phyloP scores from a whole-genome alignment of 1,284 basidiomycete species.

The Volvariella volvacea region DNA sequence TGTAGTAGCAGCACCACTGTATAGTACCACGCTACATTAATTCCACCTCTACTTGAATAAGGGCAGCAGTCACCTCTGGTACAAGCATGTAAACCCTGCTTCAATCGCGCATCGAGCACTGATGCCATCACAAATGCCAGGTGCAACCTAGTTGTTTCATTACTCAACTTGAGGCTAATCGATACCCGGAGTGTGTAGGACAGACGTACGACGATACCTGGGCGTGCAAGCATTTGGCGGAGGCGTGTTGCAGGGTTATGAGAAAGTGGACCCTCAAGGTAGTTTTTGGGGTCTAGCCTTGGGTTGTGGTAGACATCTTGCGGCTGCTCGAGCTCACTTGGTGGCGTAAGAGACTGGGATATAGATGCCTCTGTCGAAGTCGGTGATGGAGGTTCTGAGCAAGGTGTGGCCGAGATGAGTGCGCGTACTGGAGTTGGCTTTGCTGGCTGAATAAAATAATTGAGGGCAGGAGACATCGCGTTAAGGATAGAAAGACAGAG shows the following conservation, averaged over 20 bases:
- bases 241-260: conserved; percentile 63
- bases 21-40: conserved; percentile 3
- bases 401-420: conserved; percentile 2
- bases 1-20: conserved; percentile 68
- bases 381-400: neutral
- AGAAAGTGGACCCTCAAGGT: conserved; percentile 60
- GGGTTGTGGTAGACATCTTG: conserved; percentile 42
- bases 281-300: conserved; percentile 63
- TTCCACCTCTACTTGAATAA: neutral
- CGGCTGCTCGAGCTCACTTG: conserved; percentile 7
- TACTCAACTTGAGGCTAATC: neutral
- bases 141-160: conserved; percentile 43
- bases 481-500: neutral
- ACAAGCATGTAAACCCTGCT: conserved; percentile 70
- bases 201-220: conserved; percentile 63
- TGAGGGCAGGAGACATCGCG: conserved; percentile 20
- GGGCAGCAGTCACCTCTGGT: conserved; percentile 46
- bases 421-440: conserved; percentile 1
- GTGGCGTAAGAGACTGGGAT: neutral
- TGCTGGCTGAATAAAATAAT: conserved; percentile 17
- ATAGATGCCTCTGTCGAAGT: neutral
- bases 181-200: neutral
- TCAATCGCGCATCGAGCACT: conserved; percentile 73
- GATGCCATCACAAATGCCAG: conserved; percentile 79
- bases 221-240: conserved; percentile 69